These are phyloP conservation scores for Bryum argenteum DNA, from an alignment of 225 moss, liverwort and hornwort species.

Conservation along the genomic window DNA sequence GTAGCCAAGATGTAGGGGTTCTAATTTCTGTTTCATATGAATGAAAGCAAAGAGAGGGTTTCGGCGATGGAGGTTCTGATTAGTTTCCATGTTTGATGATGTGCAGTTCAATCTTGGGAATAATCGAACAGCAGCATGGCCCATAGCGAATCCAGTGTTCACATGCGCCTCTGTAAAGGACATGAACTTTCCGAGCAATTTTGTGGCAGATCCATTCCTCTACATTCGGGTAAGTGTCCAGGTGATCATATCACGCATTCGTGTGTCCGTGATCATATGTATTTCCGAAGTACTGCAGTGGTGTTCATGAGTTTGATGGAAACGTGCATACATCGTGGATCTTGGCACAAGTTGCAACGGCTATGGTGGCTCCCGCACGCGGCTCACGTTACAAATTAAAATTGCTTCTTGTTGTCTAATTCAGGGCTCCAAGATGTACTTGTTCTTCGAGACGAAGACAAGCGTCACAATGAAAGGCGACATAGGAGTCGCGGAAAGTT, in stretches of 20 bases:
- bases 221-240: conserved; percentile 55
- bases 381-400: conserved; percentile 2
- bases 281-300: conserved; percentile 7
- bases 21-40: neutral
- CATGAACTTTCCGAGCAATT: conserved; percentile 74
- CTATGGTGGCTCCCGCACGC: conserved; percentile 5
- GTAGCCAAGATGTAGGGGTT: neutral
- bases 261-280: too few species aligned
- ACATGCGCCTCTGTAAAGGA: conserved; percentile 81
- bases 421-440: conserved; percentile 69
- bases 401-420: conserved; percentile 3
- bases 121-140: conserved; percentile 78
- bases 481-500: conserved; percentile 83
- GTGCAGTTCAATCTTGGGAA: conserved; percentile 63
- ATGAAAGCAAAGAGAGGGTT: neutral
- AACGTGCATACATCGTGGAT: conserved; percentile 1
- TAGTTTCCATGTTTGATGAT: neutral
- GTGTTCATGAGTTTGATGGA: conserved; percentile 11
- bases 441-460: conserved; percentile 91
- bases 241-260: too few species aligned
- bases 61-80: neutral
- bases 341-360: conserved; percentile 17
- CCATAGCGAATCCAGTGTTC: conserved; percentile 85
- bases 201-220: conserved; percentile 94
- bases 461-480: conserved; percentile 80